A percentile compares a stretch with the other conserved stretches of the same genome.
phyloP scores from a whole-genome alignment of 257 asterid genomes.

The Leptodermis oblonga region DNA sequence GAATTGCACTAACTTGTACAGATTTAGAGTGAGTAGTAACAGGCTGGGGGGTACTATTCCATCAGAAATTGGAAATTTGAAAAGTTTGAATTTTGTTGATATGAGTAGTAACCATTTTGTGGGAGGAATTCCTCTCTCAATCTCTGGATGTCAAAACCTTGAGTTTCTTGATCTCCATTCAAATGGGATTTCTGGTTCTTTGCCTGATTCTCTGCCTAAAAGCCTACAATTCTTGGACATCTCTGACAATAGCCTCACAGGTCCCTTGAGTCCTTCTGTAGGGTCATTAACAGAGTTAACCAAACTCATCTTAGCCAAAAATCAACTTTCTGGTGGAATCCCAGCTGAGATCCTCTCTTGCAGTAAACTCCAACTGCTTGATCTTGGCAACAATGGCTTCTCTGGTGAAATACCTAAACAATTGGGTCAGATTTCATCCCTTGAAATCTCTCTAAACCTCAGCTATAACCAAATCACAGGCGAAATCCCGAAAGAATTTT shows the following conservation, averaged over 20 bases:
- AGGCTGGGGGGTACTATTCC: constrained; percentile 81
- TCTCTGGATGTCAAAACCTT: constrained; percentile 60
- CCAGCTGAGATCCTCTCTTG: constrained; percentile 72
- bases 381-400: constrained; percentile 72
- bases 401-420: constrained; percentile 69
- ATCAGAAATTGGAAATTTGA: constrained; percentile 72
- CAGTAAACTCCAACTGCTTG: constrained; percentile 68
- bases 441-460: constrained; percentile 88
- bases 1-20: constrained; percentile 75
- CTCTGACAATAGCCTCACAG: constrained; percentile 69
- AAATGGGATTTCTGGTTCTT: constrained; percentile 57
- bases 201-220: constrained; percentile 62
- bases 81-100: constrained; percentile 64
- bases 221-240: constrained; percentile 74
- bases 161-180: constrained; percentile 94
- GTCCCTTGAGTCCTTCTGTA: constrained; percentile 42
- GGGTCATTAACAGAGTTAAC: constrained; percentile 65
- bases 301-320: constrained; percentile 64
- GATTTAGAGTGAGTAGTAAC: constrained; percentile 67
- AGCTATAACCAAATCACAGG: constrained; percentile 74
- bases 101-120: constrained; percentile 60
- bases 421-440: constrained; percentile 68
- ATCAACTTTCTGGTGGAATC: constrained; percentile 67
- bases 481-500: constrained; percentile 68
- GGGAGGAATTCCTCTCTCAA: constrained; percentile 64